Evolutionary conservation across 2,329 filamentous ascomycete genomes (phyloP).

Genomic region (Eutypella sp.): DNA sequence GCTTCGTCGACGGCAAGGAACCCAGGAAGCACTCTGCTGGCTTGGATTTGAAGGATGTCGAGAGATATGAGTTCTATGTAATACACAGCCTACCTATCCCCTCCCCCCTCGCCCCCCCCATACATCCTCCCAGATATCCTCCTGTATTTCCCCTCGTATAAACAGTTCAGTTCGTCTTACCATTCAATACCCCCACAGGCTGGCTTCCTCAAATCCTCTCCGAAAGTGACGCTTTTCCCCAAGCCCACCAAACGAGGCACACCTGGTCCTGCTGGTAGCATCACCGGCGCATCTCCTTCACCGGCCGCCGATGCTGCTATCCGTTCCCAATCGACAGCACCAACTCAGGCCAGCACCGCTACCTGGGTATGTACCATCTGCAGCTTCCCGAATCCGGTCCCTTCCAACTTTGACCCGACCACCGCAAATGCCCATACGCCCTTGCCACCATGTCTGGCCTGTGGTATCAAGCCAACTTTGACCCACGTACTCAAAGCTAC

Average conservation of each 20-base stretch:
- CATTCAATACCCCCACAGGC: constrained; percentile 45
- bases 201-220: constrained; percentile 89
- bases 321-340: constrained; percentile 38
- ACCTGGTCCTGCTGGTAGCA: constrained; percentile 41
- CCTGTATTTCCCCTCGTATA: too few species aligned
- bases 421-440: constrained; percentile 75
- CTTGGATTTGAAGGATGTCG: constrained; percentile 84
- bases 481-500: constrained; percentile 81
- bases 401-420: constrained; percentile 86
- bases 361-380: constrained; percentile 97
- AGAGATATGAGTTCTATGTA: constrained; percentile 86
- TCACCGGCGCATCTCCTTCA: constrained; percentile 31
- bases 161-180: too few species aligned
- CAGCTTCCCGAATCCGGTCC: constrained; percentile 88
- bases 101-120: not conserved
- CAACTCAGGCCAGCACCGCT: constrained; percentile 52
- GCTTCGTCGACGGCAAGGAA: constrained; percentile 87
- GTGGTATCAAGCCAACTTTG: constrained; percentile 86
- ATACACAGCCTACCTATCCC: constrained; percentile 46
- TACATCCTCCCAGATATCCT: too few species aligned
- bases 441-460: constrained; percentile 82
- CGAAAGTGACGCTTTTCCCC: constrained; percentile 85
- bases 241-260: constrained; percentile 68
- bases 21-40: constrained; percentile 80
- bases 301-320: constrained; percentile 26